Conservation (phyloP, 1,284 basidiomycete genomes). For the Athelia sp. region DNA sequence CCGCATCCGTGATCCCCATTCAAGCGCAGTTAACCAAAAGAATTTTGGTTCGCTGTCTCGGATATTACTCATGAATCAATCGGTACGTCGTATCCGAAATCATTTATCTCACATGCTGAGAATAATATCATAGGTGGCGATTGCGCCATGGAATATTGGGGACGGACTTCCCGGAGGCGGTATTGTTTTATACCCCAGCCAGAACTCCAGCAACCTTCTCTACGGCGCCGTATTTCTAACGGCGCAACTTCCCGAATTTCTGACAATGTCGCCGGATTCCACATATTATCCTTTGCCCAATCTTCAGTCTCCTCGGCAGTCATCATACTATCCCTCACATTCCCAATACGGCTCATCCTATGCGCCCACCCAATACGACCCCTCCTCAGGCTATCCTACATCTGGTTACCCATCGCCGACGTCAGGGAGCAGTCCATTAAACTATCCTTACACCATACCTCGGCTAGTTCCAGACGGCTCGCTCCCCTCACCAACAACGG, state of each 20-base stretch:
- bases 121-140: constrained; percentile 38
- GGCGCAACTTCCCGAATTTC: constrained; percentile 47
- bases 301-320: background rate
- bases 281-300: constrained; percentile 6
- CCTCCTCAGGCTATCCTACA: background rate
- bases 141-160: constrained; percentile 45
- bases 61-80: constrained; percentile 44
- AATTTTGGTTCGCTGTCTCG: constrained; percentile 50
- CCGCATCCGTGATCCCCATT: constrained; percentile 42
- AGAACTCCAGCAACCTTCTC: constrained; percentile 49
- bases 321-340: constrained; percentile 12
- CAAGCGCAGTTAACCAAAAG: constrained; percentile 43
- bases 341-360: constrained; percentile 8
- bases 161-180: constrained; percentile 44
- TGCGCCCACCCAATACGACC: background rate
- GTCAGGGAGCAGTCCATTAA: background rate
- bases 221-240: constrained; percentile 54
- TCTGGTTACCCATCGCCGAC: background rate
- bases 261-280: constrained; percentile 16
- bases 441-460: background rate
- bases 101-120: constrained; percentile 3
- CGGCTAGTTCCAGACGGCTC: no score
- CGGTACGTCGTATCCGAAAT: constrained; percentile 31
- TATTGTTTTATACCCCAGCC: constrained; percentile 54
- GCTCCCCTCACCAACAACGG: no score